phyloP scores from a whole-genome alignment of 2,329 filamentous ascomycete species.

The Coleophoma cylindrospora region DNA sequence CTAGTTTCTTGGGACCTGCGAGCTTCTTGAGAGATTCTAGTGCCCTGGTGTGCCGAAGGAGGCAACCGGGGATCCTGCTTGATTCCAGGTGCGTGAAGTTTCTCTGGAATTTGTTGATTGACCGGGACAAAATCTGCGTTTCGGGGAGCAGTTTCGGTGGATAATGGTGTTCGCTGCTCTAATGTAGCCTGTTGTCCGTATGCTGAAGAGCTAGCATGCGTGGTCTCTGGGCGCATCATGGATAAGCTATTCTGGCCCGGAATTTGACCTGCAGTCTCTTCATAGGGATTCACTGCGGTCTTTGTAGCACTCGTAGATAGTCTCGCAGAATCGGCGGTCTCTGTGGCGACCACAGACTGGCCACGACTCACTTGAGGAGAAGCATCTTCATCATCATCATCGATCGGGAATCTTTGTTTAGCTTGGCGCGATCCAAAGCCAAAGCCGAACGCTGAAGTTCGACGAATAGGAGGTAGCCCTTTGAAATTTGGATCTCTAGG shows the following conservation, averaged over 20 bases:
- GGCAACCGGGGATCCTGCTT: too few species aligned
- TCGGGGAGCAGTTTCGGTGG: too few species aligned
- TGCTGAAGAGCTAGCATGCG: background rate
- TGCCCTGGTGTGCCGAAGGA: too few species aligned
- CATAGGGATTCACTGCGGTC: background rate
- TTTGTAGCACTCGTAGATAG: background rate
- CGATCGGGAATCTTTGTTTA: constrained; percentile 19
- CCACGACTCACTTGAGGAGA: background rate
- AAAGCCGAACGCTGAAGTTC: constrained; percentile 51
- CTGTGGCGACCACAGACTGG: too few species aligned
- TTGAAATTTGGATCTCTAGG: constrained; percentile 33
- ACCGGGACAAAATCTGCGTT: too few species aligned
- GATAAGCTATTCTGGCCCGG: background rate
- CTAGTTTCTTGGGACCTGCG: background rate
- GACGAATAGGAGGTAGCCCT: constrained; percentile 53
- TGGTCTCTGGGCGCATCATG: background rate
- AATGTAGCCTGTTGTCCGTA: background rate
- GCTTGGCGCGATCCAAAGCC: constrained; percentile 24
- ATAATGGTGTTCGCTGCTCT: background rate
- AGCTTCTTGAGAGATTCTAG: too few species aligned
- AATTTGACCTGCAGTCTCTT: background rate
- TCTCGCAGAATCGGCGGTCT: too few species aligned
- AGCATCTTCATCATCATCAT: constrained; percentile 18
- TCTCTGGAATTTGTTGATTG: too few species aligned
- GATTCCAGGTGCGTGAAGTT: too few species aligned